Evolutionary conservation across 768 basidiomycete species (phyloP).

Genomic region (Tricholoma flavovirens): DNA sequence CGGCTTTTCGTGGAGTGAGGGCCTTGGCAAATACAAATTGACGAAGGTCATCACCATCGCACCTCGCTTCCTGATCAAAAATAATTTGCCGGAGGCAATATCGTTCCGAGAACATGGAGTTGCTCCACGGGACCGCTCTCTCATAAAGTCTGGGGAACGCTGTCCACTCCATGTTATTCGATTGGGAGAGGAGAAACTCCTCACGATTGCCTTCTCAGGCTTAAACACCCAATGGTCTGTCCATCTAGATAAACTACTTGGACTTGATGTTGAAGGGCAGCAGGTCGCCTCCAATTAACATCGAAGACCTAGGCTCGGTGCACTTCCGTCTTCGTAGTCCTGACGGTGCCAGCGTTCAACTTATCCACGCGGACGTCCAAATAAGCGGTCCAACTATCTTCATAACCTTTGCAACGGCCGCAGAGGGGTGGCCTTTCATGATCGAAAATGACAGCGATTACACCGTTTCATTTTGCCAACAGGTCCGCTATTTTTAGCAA

Average conservation of each 20-base stretch:
- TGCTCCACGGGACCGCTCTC: constrained; percentile 53
- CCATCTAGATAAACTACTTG: not conserved
- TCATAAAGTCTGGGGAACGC: constrained; percentile 63
- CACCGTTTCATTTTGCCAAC: constrained; percentile 63
- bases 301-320: constrained; percentile 84
- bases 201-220: constrained; percentile 85
- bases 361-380: constrained; percentile 73
- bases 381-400: constrained; percentile 89
- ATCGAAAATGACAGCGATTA: constrained; percentile 88
- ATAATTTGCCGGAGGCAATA: constrained; percentile 62
- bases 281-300: constrained; percentile 91
- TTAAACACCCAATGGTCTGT: constrained; percentile 74
- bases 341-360: constrained; percentile 32
- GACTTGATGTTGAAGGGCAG: not conserved
- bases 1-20: constrained; percentile 90
- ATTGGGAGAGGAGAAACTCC: constrained; percentile 59
- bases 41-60: constrained; percentile 89
- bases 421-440: constrained; percentile 80
- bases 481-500: constrained; percentile 36
- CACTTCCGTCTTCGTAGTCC: constrained; percentile 61
- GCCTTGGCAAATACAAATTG: constrained; percentile 94
- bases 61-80: constrained; percentile 88
- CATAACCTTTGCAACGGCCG: constrained; percentile 61
- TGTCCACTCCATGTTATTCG: constrained; percentile 64
- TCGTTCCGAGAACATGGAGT: constrained; percentile 84